Base-by-base conservation (phyloP, 1,284 basidiomycete species). In the Boletus semigastroideus region DNA sequence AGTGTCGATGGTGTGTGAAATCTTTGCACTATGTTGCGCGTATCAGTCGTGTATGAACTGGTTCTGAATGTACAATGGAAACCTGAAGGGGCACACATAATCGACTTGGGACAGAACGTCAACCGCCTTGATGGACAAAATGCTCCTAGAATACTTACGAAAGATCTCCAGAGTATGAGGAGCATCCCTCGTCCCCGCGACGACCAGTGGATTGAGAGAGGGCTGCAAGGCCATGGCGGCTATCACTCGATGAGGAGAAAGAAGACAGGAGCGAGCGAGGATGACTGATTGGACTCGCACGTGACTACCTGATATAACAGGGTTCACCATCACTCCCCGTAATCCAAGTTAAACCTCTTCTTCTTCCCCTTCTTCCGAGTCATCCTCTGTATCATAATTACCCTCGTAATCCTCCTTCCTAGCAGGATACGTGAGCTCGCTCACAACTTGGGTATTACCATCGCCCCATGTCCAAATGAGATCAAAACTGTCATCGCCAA, bases 71-170 rank as follows among this genome's bases (percentile, higher is more conserved):
- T 4, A 10, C 3, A 13, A 25, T 33, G 17, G 55, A 40, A 43
- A 82, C 84, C 84, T 88, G 77, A 82, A 95, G 0, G 94, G 94
- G 66, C 94, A 95, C 60, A 92, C 86, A 65, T 90, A 92, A 72
- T 94, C 92, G 70, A 90, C 87, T 90, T 44, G 8, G 5, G 33
- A 45, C 12, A 39, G 7, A n/a, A 31, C 16, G 13, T 55, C 12
- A 56, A 37, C 19, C 5, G 17, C 10, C 34, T 42, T 0, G 14
- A 12, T 16, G n/a, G 33, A 37, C 36, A 17, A 25, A 37, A 14
- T 10, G 4, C 14, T 33, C 30, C 6, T 10, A 9, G 17, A 12
- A n/a, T 47, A 67, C 85, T 63, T 63, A 87, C 88, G 68, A 68
- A 90, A 93, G 49, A 94, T 74, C 55, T 96, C 94, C 51, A 98